These are phyloP conservation scores for Pleurotus citrinopileatus DNA, from an alignment of 768 basidiomycete genomes.

Conservation along the genomic window DNA sequence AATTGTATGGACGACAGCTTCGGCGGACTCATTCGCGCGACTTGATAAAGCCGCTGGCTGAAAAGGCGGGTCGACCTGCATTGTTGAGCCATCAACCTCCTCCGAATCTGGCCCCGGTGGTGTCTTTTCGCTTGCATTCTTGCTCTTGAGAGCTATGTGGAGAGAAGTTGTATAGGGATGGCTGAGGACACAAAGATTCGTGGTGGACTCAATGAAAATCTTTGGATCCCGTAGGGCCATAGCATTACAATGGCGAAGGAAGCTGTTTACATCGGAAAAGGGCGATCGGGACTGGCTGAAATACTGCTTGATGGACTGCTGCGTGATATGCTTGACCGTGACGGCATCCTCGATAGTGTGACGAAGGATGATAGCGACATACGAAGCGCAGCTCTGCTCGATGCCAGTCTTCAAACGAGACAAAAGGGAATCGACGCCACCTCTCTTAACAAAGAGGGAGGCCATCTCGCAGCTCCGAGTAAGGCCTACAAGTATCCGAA, in stretches of 20 bases:
- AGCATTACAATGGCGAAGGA: slow-evolving; percentile 72
- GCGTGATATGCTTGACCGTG: slow-evolving; percentile 70
- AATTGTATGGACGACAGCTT: slow-evolving; percentile 67
- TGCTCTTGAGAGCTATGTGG: slow-evolving; percentile 53
- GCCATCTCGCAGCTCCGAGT: slow-evolving; percentile 71
- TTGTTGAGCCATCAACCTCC: slow-evolving; percentile 35
- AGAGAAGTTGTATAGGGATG: slow-evolving; percentile 57
- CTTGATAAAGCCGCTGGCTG: slow-evolving; percentile 13
- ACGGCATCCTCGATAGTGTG: slow-evolving; percentile 82
- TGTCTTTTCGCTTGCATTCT: slow-evolving; percentile 25
- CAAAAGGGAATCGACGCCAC: slow-evolving; percentile 65
- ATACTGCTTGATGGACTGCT: slow-evolving; percentile 78
- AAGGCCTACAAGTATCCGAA: slow-evolving; percentile 82
- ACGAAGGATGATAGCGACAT: slow-evolving; percentile 85
- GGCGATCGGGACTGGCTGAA: slow-evolving; percentile 71
- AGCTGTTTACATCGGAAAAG: slow-evolving; percentile 63
- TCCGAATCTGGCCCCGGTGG: slow-evolving; percentile 16
- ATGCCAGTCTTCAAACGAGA: slow-evolving; percentile 60
- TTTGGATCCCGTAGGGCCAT: slow-evolving; percentile 80
- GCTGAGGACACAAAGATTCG: slow-evolving; percentile 68
- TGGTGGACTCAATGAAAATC: slow-evolving; percentile 72
- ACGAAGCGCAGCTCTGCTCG: slow-evolving; percentile 71
- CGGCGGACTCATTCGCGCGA: slow-evolving; percentile 41
- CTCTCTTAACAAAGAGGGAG: slow-evolving; percentile 60
- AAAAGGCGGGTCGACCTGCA: slow-evolving; percentile 53